Conservation (phyloP, 2,329 filamentous ascomycete species). For the Aspergillus piperis region DNA sequence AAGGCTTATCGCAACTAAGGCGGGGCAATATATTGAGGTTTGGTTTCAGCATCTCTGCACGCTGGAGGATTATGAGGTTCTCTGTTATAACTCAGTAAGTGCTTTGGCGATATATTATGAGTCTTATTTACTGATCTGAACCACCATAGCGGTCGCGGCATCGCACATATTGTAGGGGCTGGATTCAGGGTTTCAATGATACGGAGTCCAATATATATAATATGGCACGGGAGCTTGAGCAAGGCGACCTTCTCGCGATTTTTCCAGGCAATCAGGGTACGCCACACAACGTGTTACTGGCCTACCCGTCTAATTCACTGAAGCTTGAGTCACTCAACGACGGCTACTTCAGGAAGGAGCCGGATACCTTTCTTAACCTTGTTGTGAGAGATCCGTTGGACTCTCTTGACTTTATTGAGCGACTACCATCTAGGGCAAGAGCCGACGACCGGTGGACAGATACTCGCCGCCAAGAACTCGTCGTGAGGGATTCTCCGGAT, state of each 20-base stretch:
- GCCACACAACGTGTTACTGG: conserved; percentile 27
- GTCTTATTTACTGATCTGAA: background rate
- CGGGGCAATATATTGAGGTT: conserved; percentile 22
- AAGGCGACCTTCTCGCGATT: conserved; percentile 32
- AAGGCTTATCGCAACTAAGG: conserved; percentile 24
- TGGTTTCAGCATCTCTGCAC: conserved; percentile 39
- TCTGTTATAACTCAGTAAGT: conserved; percentile 31
- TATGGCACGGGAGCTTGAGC: conserved; percentile 30
- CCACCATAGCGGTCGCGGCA: conserved; percentile 11
- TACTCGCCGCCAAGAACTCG: background rate
- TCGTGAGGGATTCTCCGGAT: background rate
- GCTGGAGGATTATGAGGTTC: conserved; percentile 26
- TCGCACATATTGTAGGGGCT: conserved; percentile 29
- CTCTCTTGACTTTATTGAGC: conserved; percentile 9
- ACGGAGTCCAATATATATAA: conserved; percentile 29
- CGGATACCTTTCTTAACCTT: conserved; percentile 22
- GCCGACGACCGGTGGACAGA: background rate
- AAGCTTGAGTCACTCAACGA: conserved; percentile 30
- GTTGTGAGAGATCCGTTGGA: conserved; percentile 24
- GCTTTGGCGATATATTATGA: background rate
- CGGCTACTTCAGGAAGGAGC: background rate
- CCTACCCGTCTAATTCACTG: conserved; percentile 29
- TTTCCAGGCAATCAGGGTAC: conserved; percentile 17
- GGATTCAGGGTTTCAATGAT: conserved; percentile 38
- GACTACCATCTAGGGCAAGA: background rate